Evolutionary conservation across 2,329 filamentous ascomycete genomes (phyloP), one percentile per base, ranked within the genome.

Genomic region (Zasmidium cellare): DNA sequence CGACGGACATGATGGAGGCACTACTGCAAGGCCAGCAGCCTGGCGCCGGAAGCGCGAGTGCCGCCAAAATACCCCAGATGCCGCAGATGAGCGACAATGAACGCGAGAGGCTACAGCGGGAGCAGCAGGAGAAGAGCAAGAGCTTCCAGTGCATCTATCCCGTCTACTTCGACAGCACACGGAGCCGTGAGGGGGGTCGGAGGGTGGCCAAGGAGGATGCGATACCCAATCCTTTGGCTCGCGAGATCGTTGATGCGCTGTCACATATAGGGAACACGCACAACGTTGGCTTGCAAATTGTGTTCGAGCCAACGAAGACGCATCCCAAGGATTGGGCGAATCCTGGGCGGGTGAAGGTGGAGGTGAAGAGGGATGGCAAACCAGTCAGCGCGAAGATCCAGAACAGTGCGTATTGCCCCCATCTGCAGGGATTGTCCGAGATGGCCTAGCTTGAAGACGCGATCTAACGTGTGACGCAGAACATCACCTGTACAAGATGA

Each of bases 281-380:
- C 20, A 57, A 59, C 18, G 58, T 67, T 11, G 61, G 57, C 84
- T 87, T 25, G 91, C 82, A 84, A 61, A 87, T 88, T 46, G 86
- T 94, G 7, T 89, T 97, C 73, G 94, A 99, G 78, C 91, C 92
- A 1, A 89, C 89, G 71, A 96, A 96, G 80, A 84, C 87, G 60
- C 94, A 99, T 76, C 94, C 94, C 6, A 93, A 94, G 77, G 94
- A 99, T 79, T 99, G 94, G 94, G 88, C 89, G 56, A 99, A 99
- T 78, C 94, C 94, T 12, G 94, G 94, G 2, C 84, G 94, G 58
- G 90, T 97, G 62, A 87, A 90, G 67, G 86, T 97, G 51, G 78
- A 87, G 70, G 79, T 97, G 56, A 88, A 86, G 73, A 86, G 83
- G 62, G 80, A 84, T 59, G 84, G 83, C 31, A 75, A 75, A 61